Base-by-base conservation (phyloP, 306 rosid genomes). In the Potentilla sterilis region DNA sequence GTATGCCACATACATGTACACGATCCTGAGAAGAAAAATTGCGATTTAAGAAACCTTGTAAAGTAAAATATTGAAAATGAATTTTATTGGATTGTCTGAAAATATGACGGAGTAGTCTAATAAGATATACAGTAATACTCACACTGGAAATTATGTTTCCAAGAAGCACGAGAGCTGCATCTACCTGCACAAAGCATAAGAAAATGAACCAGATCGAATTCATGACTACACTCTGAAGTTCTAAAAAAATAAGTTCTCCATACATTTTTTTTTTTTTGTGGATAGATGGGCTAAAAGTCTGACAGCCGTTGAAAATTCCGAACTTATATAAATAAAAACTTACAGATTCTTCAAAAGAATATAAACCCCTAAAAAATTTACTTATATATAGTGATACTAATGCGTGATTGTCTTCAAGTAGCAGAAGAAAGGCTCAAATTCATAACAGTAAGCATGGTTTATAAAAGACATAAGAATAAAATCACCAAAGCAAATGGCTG, bases 71-170 rank as follows among this genome's bases (percentile, higher is more conserved):
- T 24, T 32, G 12, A 67, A 38, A 15, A 2, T 22, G 65, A 21
- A 75, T 75, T 75, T 66, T 49, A 63, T 35, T 28, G 28, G 28
- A 28, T 28, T 28, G 28, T 28, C 28, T 28, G 32, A 49, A 62
- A 22, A 52, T 32, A 55, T 28, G 21, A 28, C 34, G 66, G 70
- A 57, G 57, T 21, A 35, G n/a, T 65, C 55, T 59, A 22, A 62
- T 9, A 46, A 65, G 61, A 81, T 75, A 65, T 75, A 77, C n/a
- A 69, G 70, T 70, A 8, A 44, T 63, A 87, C 97, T 85, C 86
- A 94, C 98, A 87, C 83, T 87, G 73, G 89, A 85, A 77, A 88
- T 83, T 81, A 91, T 90, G 86, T 87, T 88, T 55, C 97, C 88
- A 73, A 94, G 96, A 65, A 94, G 95, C 68, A 84, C 61, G 75